Percentiles rank a stretch among this genome's conserved stretches.
phyloP scores from a whole-genome alignment of 1,284 basidiomycete genomes.

The Ceratobasidium sp. region DNA sequence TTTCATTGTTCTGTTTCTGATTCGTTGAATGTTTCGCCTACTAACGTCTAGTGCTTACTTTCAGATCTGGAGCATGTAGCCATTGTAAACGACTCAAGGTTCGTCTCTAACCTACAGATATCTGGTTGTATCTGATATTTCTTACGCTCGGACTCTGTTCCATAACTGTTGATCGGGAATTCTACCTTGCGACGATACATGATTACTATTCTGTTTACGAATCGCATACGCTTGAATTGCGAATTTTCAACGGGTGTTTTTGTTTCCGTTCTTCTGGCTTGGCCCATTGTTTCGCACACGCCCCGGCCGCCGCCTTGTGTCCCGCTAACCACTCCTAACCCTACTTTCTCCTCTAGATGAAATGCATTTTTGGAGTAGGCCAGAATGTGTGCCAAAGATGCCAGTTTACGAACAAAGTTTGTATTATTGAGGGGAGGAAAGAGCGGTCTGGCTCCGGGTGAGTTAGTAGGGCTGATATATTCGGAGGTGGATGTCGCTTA shows the following conservation, averaged over 20 bases:
- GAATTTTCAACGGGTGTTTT: constrained; percentile 13
- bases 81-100: constrained; percentile 88
- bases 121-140: constrained; percentile 61
- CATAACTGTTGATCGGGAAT: background rate
- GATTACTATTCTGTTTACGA: too few relatives aligned
- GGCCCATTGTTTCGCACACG: too few relatives aligned
- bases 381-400: constrained; percentile 70
- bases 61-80: constrained; percentile 80
- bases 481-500: too few relatives aligned
- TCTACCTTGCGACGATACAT: background rate
- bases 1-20: too few relatives aligned
- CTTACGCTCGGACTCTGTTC: constrained; percentile 18
- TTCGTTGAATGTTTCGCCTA: too few relatives aligned
- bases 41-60: too few relatives aligned
- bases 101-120: constrained; percentile 67
- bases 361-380: constrained; percentile 77
- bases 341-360: constrained; percentile 68
- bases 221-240: too few relatives aligned
- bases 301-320: background rate
- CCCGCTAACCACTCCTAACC: constrained; percentile 21
- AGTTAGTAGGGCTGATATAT: constrained; percentile 57
- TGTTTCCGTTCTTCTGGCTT: too few relatives aligned
- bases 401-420: constrained; percentile 63
- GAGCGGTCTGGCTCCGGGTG: constrained; percentile 80
- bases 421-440: constrained; percentile 83